A percentile compares a stretch with the other conserved stretches of the same genome.
These are phyloP conservation scores for Coniella vitis DNA, from an alignment of 2,329 filamentous ascomycete species.

Conservation along the genomic window DNA sequence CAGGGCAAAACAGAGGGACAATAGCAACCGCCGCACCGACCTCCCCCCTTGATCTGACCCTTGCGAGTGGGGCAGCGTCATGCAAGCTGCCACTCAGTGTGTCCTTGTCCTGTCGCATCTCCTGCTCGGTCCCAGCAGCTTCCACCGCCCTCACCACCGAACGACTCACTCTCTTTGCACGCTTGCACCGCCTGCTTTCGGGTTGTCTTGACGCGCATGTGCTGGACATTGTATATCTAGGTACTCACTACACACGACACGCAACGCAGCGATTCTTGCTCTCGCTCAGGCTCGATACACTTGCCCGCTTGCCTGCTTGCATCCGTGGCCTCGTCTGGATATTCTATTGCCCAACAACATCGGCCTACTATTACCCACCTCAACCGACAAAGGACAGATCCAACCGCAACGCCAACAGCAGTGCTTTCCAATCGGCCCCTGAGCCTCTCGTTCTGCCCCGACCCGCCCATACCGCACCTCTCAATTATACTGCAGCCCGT, in stretches of 20 bases:
- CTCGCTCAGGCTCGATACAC: too few relatives aligned
- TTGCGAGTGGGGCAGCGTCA: conserved; percentile 3
- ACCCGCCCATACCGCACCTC: too few relatives aligned
- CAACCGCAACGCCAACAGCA: not conserved
- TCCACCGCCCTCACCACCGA: too few relatives aligned
- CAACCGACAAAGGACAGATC: not conserved
- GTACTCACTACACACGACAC: too few relatives aligned
- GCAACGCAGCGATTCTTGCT: too few relatives aligned
- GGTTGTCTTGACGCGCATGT: not conserved
- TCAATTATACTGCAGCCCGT: too few relatives aligned
- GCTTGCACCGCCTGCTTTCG: not conserved
- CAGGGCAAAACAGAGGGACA: not conserved
- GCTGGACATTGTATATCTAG: too few relatives aligned
- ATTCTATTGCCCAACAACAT: too few relatives aligned
- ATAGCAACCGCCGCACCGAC: not conserved
- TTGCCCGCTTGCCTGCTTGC: too few relatives aligned
- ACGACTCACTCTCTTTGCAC: not conserved
- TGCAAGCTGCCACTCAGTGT: not conserved
- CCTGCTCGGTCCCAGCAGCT: not conserved
- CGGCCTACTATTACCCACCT: too few relatives aligned
- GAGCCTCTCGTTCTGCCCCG: too few relatives aligned
- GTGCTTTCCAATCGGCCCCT: not conserved
- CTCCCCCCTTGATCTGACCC: not conserved
- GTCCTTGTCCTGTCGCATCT: conserved; percentile 6
- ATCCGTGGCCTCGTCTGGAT: too few relatives aligned